Base-by-base conservation (phyloP, 345 rosid genomes). In the Sonneratia alba region DNA sequence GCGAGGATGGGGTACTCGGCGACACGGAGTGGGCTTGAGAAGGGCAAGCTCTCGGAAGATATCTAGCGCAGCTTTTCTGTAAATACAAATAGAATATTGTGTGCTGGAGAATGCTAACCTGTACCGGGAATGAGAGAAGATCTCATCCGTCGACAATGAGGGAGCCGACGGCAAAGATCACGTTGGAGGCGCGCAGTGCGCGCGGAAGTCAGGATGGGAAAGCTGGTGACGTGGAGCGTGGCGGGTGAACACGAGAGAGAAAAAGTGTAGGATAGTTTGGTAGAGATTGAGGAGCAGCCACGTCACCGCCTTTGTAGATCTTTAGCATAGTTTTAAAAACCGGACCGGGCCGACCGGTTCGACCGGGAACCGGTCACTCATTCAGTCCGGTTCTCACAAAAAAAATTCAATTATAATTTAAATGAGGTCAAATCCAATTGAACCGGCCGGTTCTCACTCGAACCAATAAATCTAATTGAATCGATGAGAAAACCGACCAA, bases 261-360 rank as follows among this genome's bases (percentile, higher is more conserved):
- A 69, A 68, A 67, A 64, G 72, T 47, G 45, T 34, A 57, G 32
- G 78, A 75, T 75, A 66, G 55, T 55, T 65, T 38, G 43, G 74
- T 51, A 56, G 74, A 57, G 78, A 76, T 71, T 59, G 47, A 49
- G 71, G 36, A 59, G 47, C 21, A 21, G 78, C 78, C 78, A 76
- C 78, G 78, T 76, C 78, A 70, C 32, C 45, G 15, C 9, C 9
- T 1, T 34, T 0, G 19, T 0, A 53, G 59, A 53, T 53, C n/a
- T 18, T 49, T 40, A n/a, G n/a, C n/a, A n/a, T n/a, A n/a, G n/a
- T n/a, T n/a, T n/a, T n/a, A n/a, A n/a, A n/a, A n/a, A n/a, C n/a
- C n/a, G n/a, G n/a, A n/a, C n/a, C n/a, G n/a, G n/a, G n/a, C n/a
- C n/a, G n/a, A n/a, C n/a, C n/a, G n/a, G n/a, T n/a, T n/a, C n/a